Conservation (phyloP, 1,284 basidiomycete species). For the Tremellales sp. region DNA sequence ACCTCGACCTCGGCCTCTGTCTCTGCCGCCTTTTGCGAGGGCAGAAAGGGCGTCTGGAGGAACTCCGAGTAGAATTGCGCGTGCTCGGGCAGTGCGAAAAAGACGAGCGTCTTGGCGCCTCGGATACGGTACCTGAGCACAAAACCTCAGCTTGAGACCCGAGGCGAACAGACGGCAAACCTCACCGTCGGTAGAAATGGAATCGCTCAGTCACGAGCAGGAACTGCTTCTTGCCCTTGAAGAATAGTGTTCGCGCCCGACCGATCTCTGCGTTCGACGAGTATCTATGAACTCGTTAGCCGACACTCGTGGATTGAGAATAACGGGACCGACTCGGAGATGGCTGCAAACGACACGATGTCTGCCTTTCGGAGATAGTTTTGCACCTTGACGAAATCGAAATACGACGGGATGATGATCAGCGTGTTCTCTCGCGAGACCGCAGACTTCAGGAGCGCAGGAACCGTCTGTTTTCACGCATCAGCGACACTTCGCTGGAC, state of each 20-base stretch:
- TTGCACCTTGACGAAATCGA: slow-evolving; percentile 91
- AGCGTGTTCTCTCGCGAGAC: slow-evolving; percentile 83
- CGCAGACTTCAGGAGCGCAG: slow-evolving; percentile 79
- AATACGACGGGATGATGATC: slow-evolving; percentile 89
- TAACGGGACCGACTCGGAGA: slow-evolving; percentile 73
- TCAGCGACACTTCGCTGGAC: neutral
- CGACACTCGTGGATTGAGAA: neutral
- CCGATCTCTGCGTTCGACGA: slow-evolving; percentile 90
- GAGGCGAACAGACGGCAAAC: slow-evolving; percentile 3
- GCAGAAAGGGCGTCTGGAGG: slow-evolving; percentile 77
- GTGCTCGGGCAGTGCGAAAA: slow-evolving; percentile 88
- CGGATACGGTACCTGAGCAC: slow-evolving; percentile 80
- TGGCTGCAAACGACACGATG: slow-evolving; percentile 69
- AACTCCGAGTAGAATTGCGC: slow-evolving; percentile 87
- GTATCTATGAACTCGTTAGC: slow-evolving; percentile 58
- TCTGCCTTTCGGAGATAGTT: slow-evolving; percentile 73
- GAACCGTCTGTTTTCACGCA: slow-evolving; percentile 59
- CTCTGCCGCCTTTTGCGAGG: slow-evolving; percentile 30
- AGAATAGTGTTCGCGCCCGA: slow-evolving; percentile 87
- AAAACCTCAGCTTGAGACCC: slow-evolving; percentile 1
- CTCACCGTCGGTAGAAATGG: slow-evolving; percentile 88
- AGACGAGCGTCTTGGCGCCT: slow-evolving; percentile 86
- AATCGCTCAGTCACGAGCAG: slow-evolving; percentile 92
- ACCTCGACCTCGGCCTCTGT: slow-evolving; percentile 37
- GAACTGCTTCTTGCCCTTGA: slow-evolving; percentile 79